phyloP scores from a whole-genome alignment of 306 rosid genomes.

The Prunus armeniaca region DNA sequence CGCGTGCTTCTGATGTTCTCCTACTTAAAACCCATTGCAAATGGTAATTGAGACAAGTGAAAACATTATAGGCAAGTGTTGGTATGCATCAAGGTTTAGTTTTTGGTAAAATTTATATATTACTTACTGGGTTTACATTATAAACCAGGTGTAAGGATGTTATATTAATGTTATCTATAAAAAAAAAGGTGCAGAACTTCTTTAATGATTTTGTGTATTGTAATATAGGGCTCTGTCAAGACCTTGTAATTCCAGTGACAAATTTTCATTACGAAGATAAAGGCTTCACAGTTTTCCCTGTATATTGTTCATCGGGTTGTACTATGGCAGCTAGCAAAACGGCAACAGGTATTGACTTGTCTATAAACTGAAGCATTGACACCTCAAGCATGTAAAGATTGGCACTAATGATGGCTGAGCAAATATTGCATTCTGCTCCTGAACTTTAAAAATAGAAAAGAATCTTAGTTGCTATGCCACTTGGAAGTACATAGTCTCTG shows the following conservation, averaged over 20 bases:
- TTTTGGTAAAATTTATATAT: conserved; percentile 1
- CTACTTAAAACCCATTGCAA: too few relatives aligned
- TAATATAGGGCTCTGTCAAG: conserved; percentile 68
- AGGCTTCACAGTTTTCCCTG: conserved; percentile 84
- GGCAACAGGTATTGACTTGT: conserved; percentile 65
- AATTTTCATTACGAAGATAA: conserved; percentile 78
- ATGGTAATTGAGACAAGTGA: too few relatives aligned
- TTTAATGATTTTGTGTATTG: conserved; percentile 19
- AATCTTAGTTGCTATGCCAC: neutral
- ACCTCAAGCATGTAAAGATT: conserved; percentile 6
- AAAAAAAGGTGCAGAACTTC: neutral
- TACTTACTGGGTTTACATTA: conserved; percentile 9
- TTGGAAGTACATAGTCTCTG: neutral
- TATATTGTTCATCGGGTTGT: conserved; percentile 89
- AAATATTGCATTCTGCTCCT: neutral
- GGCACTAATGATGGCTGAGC: neutral
- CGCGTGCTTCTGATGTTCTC: too few relatives aligned
- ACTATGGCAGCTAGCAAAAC: conserved; percentile 88
- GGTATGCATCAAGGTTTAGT: neutral
- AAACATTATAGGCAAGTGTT: too few relatives aligned
- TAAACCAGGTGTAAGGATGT: neutral
- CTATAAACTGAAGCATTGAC: conserved; percentile 14
- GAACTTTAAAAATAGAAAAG: neutral
- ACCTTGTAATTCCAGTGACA: conserved; percentile 84
- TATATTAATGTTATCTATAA: conserved; percentile 11